These are phyloP conservation scores for Plasmodium gallinaceum DNA, from an alignment of 169 alveolate genomes.

Conservation along the genomic window DNA sequence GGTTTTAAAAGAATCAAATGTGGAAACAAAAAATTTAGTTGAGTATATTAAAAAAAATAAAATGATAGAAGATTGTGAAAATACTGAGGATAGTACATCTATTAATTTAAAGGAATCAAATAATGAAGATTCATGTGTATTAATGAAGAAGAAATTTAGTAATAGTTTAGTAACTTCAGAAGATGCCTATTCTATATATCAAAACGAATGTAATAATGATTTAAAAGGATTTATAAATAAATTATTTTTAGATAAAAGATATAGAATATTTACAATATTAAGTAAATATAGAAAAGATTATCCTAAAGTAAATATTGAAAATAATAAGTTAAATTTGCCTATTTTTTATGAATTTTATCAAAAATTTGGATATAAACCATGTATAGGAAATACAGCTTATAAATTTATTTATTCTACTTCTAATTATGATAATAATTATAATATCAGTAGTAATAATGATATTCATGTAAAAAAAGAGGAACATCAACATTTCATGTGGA, in stretches of 20 bases:
- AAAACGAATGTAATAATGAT: conserved; percentile 40
- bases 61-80: background rate
- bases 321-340: conserved; percentile 38
- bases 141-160: background rate
- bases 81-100: background rate
- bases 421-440: background rate
- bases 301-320: conserved; percentile 73
- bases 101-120: background rate
- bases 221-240: conserved; percentile 56
- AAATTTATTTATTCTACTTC: background rate
- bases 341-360: conserved; percentile 58
- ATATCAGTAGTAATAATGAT: background rate
- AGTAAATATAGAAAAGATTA: conserved; percentile 54
- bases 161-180: background rate
- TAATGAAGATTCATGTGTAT: background rate
- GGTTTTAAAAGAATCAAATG: conserved; percentile 38
- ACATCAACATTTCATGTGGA: background rate
- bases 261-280: conserved; percentile 67
- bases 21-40: conserved; percentile 9
- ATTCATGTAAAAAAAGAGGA: background rate
- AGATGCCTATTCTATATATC: conserved; percentile 18
- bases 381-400: conserved; percentile 33
- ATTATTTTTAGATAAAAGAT: conserved; percentile 45
- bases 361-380: conserved; percentile 54
- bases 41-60: conserved; percentile 20